Percentiles rank a stretch among this genome's conserved stretches.
Evolutionary conservation across 2,329 filamentous ascomycete species (phyloP).

Genomic region (Aspergillus sp.): DNA sequence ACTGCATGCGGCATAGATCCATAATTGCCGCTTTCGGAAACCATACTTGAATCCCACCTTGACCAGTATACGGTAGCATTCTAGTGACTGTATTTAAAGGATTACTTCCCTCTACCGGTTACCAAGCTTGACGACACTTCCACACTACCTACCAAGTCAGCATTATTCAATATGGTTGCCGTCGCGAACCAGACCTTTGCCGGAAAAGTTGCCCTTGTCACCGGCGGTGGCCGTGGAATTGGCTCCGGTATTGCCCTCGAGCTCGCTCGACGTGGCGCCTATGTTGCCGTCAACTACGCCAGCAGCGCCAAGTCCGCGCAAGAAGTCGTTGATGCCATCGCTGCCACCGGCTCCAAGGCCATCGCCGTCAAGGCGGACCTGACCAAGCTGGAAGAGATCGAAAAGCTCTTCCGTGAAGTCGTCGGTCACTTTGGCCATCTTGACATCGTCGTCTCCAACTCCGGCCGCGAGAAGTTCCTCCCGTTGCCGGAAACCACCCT

Average conservation of each 20-base stretch:
- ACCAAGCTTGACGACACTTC: background rate
- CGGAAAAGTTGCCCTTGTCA: constrained; percentile 33
- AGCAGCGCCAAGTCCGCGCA: constrained; percentile 58
- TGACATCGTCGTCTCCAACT: constrained; percentile 51
- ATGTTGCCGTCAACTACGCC: constrained; percentile 39
- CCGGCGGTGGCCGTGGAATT: constrained; percentile 33
- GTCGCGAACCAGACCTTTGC: constrained; percentile 7
- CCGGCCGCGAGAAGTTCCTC: constrained; percentile 33
- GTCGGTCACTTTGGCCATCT: constrained; percentile 57
- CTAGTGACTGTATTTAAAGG: too few species aligned
- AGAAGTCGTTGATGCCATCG: constrained; percentile 58
- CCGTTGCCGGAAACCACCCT: constrained; percentile 21
- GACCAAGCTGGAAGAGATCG: constrained; percentile 55
- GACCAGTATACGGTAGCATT: too few species aligned
- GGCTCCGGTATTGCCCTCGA: constrained; percentile 36
- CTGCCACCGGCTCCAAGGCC: constrained; percentile 55
- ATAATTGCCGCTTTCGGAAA: background rate
- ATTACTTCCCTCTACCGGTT: too few species aligned
- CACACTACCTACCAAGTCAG: background rate
- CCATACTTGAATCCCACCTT: too few species aligned
- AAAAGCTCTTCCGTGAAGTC: constrained; percentile 55
- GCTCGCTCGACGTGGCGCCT: constrained; percentile 32
- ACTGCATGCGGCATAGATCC: background rate
- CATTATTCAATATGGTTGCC: background rate
- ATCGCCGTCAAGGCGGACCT: constrained; percentile 62